A percentile compares a stretch with the other conserved stretches of the same genome.
These are phyloP conservation scores for Clavariopsis aquatica DNA, from an alignment of 495 filamentous ascomycete genomes.

Conservation along the genomic window DNA sequence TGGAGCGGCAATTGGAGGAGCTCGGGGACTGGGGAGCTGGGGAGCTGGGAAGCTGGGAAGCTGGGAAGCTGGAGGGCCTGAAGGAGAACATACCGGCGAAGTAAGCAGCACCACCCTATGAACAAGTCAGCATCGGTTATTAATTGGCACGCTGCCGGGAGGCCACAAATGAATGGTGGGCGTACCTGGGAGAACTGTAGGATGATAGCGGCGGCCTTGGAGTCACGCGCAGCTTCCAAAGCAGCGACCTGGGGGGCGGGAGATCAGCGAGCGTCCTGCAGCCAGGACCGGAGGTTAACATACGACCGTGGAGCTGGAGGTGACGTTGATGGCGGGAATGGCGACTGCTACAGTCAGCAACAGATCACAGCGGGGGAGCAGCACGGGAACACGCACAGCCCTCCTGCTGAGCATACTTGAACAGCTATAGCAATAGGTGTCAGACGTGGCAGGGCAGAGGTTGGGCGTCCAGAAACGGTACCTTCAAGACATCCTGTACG, in stretches of 20 bases:
- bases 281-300: conserved; percentile 52
- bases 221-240: conserved; percentile 86
- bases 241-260: conserved; percentile 9
- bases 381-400: conserved; percentile 47
- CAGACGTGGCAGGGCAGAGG: background rate
- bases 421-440: conserved; percentile 54
- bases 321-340: conserved; percentile 90
- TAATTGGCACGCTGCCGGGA: background rate
- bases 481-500: conserved; percentile 53
- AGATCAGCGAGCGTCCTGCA: background rate
- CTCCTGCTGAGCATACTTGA: conserved; percentile 82
- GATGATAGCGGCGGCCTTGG: conserved; percentile 5
- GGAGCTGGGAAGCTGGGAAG: too few species aligned
- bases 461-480: conserved; percentile 8
- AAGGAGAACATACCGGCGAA: conserved; percentile 72
- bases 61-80: conserved; percentile 42
- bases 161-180: background rate
- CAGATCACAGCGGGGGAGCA: background rate
- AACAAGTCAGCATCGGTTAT: background rate
- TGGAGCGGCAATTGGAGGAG: background rate
- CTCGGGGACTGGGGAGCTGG: too few species aligned
- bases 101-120: conserved; percentile 80
- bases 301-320: conserved; percentile 86
- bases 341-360: conserved; percentile 51
- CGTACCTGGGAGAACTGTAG: conserved; percentile 4